Conservation (phyloP, 495 filamentous ascomycete species). For the Glutinoglossum americanum region DNA sequence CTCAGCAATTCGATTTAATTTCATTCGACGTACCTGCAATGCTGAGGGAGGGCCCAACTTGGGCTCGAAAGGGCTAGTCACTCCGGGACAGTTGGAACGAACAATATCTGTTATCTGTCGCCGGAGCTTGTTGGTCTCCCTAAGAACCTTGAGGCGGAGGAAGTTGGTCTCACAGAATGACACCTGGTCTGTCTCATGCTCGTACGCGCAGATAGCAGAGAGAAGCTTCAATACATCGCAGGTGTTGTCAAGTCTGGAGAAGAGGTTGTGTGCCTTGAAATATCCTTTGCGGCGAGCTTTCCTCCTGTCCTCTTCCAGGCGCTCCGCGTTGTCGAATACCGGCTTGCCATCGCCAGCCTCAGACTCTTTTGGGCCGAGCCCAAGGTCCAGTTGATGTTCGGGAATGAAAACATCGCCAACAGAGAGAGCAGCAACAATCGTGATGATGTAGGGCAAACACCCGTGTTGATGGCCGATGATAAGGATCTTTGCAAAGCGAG, state of each 20-base stretch:
- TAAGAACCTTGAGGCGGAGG: slow-evolving; percentile 62
- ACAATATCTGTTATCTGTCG: slow-evolving; percentile 65
- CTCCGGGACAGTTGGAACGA: slow-evolving; percentile 46
- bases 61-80: slow-evolving; percentile 33
- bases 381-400: slow-evolving; percentile 50
- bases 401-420: slow-evolving; percentile 77
- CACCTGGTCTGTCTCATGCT: slow-evolving; percentile 46
- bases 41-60: slow-evolving; percentile 24
- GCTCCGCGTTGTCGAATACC: slow-evolving; percentile 41
- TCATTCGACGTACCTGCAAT: background rate
- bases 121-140: slow-evolving; percentile 66
- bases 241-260: slow-evolving; percentile 59
- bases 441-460: slow-evolving; percentile 70
- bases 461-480: slow-evolving; percentile 66
- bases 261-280: slow-evolving; percentile 51
- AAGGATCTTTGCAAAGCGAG: slow-evolving; percentile 78
- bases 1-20: background rate
- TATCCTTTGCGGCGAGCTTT: slow-evolving; percentile 41
- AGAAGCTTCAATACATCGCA: slow-evolving; percentile 83
- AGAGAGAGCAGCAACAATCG: slow-evolving; percentile 71
- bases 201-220: slow-evolving; percentile 62
- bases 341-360: slow-evolving; percentile 21
- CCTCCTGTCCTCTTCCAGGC: slow-evolving; percentile 42
- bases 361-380: slow-evolving; percentile 3
- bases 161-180: slow-evolving; percentile 65